A percentile compares a stretch with the other conserved stretches of the same genome.
Conservation (phyloP, 345 rosid genomes). For the Geranium rotundifolium region DNA sequence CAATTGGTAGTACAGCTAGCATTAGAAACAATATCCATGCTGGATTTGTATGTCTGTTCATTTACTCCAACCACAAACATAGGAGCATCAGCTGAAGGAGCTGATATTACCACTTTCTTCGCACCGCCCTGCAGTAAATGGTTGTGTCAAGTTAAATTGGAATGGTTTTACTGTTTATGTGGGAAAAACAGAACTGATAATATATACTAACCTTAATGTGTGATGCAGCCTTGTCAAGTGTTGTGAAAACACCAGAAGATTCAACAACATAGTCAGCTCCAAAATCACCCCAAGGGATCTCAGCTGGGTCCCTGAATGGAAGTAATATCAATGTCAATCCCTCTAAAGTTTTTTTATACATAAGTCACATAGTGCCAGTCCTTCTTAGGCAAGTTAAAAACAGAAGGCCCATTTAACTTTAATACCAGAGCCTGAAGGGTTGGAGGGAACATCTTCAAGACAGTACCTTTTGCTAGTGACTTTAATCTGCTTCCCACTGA, state of each 20-base stretch:
- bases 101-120: slow-evolving; percentile 88
- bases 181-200: neutral
- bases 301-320: slow-evolving; percentile 67
- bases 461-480: slow-evolving; percentile 63
- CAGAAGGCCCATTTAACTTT: neutral
- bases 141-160: neutral
- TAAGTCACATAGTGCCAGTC: neutral
- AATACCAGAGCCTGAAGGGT: neutral
- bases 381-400: neutral
- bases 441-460: neutral
- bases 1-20: slow-evolving; percentile 99
- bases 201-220: slow-evolving; percentile 31
- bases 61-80: slow-evolving; percentile 99
- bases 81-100: slow-evolving; percentile 99
- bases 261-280: slow-evolving; percentile 89
- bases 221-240: slow-evolving; percentile 65
- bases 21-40: slow-evolving; percentile 93
- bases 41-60: slow-evolving; percentile 68
- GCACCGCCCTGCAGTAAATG: slow-evolving; percentile 71
- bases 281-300: slow-evolving; percentile 95
- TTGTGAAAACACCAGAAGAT: slow-evolving; percentile 92
- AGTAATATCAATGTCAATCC: neutral
- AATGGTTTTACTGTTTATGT: too few relatives aligned
- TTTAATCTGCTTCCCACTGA: slow-evolving; percentile 73
- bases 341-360: too few relatives aligned